Conservation (phyloP, 805 yeast species). For the Monosporozyma aerobia region DNA sequence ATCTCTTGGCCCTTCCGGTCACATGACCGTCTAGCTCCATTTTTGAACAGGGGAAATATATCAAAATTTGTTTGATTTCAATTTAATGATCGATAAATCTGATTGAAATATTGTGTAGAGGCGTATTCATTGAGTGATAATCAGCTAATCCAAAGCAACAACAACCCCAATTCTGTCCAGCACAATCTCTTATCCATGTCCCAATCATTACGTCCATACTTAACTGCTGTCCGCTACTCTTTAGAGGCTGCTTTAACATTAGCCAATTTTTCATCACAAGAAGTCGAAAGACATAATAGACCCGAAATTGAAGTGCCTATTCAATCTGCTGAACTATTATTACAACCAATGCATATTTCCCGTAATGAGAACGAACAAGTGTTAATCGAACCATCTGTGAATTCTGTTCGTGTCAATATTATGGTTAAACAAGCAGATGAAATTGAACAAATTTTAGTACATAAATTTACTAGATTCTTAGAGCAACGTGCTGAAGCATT, state of each 20-base stretch:
- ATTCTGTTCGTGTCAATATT: constrained; percentile 83
- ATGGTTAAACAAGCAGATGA: constrained; percentile 97
- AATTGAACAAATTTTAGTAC: constrained; percentile 88
- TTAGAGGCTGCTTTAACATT: constrained; percentile 88
- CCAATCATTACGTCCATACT: constrained; percentile 91
- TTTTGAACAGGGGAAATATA: neutral
- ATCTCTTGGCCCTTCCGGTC: neutral
- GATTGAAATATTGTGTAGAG: neutral
- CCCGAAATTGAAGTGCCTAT: constrained; percentile 86
- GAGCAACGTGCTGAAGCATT: constrained; percentile 95
- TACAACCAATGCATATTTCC: constrained; percentile 83
- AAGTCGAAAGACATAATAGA: constrained; percentile 92
- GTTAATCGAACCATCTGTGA: constrained; percentile 86
- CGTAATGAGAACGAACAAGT: constrained; percentile 92
- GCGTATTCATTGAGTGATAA: neutral
- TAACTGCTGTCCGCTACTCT: constrained; percentile 87
- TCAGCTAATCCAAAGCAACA: neutral
- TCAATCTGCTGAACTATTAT: constrained; percentile 71
- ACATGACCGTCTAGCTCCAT: neutral
- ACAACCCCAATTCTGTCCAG: neutral
- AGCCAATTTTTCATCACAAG: constrained; percentile 89
- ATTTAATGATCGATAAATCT: neutral
- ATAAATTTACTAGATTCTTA: constrained; percentile 85
- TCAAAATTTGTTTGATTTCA: neutral
- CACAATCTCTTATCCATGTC: constrained; percentile 42